Base-by-base conservation (phyloP, 257 asterid genomes). In the Fraxinus americana region DNA sequence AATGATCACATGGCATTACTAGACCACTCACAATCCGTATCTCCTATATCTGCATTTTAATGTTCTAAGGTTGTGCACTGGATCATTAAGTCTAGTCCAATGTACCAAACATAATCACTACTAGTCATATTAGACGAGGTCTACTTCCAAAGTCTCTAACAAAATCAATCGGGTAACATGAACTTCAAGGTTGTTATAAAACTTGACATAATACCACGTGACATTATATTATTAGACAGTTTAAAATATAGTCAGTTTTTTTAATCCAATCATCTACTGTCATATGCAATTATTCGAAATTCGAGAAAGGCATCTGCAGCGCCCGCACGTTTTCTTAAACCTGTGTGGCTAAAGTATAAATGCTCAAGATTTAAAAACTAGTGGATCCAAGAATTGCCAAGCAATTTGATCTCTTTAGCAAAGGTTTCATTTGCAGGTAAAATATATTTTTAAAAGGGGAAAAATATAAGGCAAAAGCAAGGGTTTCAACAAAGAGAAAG, bases 401-500 rank as follows among this genome's bases (percentile, higher is more conserved):
- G 66, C 67, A 72, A 63, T 48, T 41, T 27, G 41, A 72, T 72
- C 76, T 45, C 41, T 72, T 72, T 72, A 72, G 16, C 43, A 48
- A 63, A 63, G 69, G 17, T 12, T 66, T 72, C 25, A 34, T 21
- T 23, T 48, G 70, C 38, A 21, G 67, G 52, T 43, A 43, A 11
- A 43, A 43, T 11, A 43, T 43, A 43, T 43, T 43, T 43, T 11
- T 43, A 43, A 43, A 43, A 43, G 52, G 16, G 30, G 76, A 16
- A 43, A 83, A 72, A 43, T 17, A 7, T 52, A 45, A 27, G 76
- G 41, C 39, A 29, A 72, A 72, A 72, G 36, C 70, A 76, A 32
- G 23, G 35, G 67, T 48, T 48, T n/a, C 50, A 75, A 80, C 71
- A 80, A 85, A 77, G 79, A 67, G 39, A 75, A 81, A 65, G 80